phyloP scores from a whole-genome alignment of 306 rosid genomes.

The Trichosanthes cucumerina region DNA sequence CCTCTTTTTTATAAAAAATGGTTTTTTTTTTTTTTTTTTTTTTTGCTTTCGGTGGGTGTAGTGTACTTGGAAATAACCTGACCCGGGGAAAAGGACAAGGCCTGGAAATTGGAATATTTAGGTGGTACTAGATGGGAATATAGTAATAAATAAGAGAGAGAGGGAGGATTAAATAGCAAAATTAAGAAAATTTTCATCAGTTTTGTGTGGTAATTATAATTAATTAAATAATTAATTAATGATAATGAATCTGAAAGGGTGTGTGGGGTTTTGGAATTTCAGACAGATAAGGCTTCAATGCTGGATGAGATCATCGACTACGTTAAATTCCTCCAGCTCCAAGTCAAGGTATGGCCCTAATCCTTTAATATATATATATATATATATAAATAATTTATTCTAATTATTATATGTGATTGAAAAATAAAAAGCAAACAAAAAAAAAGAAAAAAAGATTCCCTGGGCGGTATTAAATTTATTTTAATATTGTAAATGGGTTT shows the following conservation, averaged over 20 bases:
- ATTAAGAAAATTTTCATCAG: not conserved
- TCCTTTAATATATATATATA: not conserved
- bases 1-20: not conserved
- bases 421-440: too few relatives aligned
- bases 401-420: not conserved
- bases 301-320: slow-evolving; percentile 97
- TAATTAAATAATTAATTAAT: not conserved
- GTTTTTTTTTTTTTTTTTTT: not conserved
- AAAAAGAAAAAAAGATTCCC: not conserved
- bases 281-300: slow-evolving; percentile 99
- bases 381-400: not conserved
- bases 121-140: not conserved
- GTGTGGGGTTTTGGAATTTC: slow-evolving; percentile 34
- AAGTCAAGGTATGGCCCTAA: slow-evolving; percentile 62
- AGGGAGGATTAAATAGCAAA: not conserved
- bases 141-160: not conserved
- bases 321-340: slow-evolving; percentile 93
- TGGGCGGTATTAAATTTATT: not conserved
- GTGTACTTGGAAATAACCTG: not conserved
- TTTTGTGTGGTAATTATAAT: not conserved
- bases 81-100: not conserved
- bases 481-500: not conserved
- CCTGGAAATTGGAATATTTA: not conserved
- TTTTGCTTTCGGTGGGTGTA: not conserved
- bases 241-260: not conserved